These are phyloP conservation scores for Xylariaceae sp. DNA, from an alignment of 2,329 filamentous ascomycete species.

Conservation along the genomic window DNA sequence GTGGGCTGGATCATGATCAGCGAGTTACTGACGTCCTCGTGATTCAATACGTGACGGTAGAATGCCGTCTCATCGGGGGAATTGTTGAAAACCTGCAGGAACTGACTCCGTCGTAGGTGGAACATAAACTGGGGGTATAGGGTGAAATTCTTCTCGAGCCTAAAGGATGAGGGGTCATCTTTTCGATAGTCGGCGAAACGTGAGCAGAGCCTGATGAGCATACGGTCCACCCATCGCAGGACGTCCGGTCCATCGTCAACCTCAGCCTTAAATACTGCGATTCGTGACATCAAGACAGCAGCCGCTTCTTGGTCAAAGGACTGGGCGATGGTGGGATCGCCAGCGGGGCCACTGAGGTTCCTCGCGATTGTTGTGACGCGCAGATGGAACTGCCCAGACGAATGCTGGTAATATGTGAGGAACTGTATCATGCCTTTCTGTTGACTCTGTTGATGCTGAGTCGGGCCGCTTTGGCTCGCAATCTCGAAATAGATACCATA, in stretches of 20 bases:
- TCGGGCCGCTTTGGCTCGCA: constrained; percentile 82
- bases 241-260: constrained; percentile 99
- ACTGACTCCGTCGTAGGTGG: constrained; percentile 92
- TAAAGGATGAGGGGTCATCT: constrained; percentile 95
- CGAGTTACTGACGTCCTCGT: constrained; percentile 94
- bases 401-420: constrained; percentile 97
- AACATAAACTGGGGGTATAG: constrained; percentile 99
- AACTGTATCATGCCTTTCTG: constrained; percentile 98
- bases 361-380: constrained; percentile 91
- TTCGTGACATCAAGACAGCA: constrained; percentile 96
- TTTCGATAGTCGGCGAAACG: constrained; percentile 97
- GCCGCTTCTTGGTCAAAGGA: constrained; percentile 98
- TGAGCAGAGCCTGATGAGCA: constrained; percentile 95
- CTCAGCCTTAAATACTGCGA: constrained; percentile 97
- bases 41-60: constrained; percentile 92
- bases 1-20: constrained; percentile 99
- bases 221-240: constrained; percentile 93
- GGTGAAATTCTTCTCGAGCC: constrained; percentile 97
- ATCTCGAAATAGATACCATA: constrained; percentile 98
- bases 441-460: constrained; percentile 76
- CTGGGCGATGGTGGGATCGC: constrained; percentile 89
- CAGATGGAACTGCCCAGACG: constrained; percentile 91
- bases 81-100: constrained; percentile 98
- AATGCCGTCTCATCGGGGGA: constrained; percentile 99
- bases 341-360: constrained; percentile 86